Conservation (phyloP, 345 rosid species). For the Ricinus communis region DNA sequence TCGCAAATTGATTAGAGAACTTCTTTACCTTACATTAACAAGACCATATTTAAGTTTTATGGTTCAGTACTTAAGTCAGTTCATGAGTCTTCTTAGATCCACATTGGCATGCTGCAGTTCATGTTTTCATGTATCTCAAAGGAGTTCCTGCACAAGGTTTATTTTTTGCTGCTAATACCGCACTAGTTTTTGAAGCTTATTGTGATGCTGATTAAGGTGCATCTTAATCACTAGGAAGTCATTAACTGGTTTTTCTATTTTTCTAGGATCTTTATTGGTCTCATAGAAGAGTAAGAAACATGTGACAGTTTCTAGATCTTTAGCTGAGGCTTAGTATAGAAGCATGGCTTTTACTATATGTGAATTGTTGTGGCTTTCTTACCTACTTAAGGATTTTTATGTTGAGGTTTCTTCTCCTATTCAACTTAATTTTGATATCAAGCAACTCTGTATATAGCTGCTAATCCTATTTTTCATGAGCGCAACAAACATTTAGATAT, state of each 20-base stretch:
- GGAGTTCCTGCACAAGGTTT: neutral
- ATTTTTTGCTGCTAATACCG: neutral
- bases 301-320: neutral
- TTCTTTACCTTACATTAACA: neutral
- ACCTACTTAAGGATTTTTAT: neutral
- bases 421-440: neutral
- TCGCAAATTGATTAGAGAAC: neutral
- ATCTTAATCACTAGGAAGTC: neutral
- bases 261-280: neutral
- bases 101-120: neutral
- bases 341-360: neutral
- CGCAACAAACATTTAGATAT: neutral
- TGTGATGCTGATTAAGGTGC: neutral
- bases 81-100: neutral
- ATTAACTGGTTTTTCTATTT: neutral
- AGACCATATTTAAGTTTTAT: neutral
- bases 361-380: neutral
- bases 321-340: neutral
- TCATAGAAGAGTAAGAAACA: neutral
- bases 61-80: neutral
- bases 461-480: neutral
- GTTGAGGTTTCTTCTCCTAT: neutral
- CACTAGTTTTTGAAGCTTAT: neutral
- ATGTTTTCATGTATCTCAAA: neutral
- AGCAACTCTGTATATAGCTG: neutral